phyloP scores from a whole-genome alignment of 192 early-diverging fungal species.

The Rhizophagus sp. region DNA sequence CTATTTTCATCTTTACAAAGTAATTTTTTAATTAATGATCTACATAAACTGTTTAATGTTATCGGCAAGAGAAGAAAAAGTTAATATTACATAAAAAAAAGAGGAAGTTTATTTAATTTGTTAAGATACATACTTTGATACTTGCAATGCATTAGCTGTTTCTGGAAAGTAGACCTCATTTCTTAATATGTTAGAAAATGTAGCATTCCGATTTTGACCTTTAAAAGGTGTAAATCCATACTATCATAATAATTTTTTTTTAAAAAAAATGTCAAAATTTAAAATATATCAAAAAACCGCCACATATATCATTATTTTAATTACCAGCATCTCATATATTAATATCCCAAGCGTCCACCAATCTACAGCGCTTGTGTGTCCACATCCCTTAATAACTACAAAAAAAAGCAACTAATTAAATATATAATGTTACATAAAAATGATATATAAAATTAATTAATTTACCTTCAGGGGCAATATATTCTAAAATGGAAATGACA shows the following conservation, averaged over 20 bases:
- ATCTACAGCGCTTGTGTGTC: conserved; percentile 93
- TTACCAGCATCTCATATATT: conserved; percentile 95
- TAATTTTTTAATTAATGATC: conserved; percentile 79
- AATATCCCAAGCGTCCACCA: conserved; percentile 99
- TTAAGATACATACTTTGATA: conserved; percentile 19
- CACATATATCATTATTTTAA: not conserved
- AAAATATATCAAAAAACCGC: not conserved
- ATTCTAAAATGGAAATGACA: conserved; percentile 57
- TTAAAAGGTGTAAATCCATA: conserved; percentile 98
- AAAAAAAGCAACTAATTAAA: not conserved
- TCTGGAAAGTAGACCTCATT: conserved; percentile 78
- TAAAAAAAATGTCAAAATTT: not conserved
- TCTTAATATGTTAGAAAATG: conserved; percentile 87
- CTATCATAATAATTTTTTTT: conserved; percentile 30
- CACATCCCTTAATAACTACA: conserved; percentile 86
- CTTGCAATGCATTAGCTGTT: conserved; percentile 28
- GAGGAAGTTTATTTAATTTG: not conserved
- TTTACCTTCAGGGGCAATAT: conserved; percentile 90
- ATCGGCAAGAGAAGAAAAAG: not conserved
- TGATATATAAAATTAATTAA: not conserved
- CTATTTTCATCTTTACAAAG: conserved; percentile 89
- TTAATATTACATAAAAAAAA: conserved; percentile 3
- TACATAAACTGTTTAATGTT: conserved; percentile 46
- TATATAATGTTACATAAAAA: not conserved
- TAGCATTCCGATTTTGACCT: conserved; percentile 81